Evolutionary conservation across 202 grass and related monocot species (phyloP).

Genomic region (Panicum hallii): DNA sequence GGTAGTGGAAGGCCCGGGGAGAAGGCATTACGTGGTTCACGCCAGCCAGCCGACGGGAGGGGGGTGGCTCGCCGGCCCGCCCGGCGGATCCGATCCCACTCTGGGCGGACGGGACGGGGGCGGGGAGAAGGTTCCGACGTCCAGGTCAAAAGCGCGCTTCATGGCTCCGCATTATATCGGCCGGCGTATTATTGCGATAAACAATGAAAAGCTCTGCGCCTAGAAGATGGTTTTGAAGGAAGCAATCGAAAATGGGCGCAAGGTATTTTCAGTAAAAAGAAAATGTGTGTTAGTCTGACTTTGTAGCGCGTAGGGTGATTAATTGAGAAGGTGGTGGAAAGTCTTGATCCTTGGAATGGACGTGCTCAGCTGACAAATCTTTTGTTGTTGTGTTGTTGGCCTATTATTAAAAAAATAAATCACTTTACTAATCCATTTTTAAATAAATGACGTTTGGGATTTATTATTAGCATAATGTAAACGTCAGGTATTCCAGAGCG

Average conservation of each 20-base stretch:
- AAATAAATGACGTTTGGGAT: too few species aligned
- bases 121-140: conserved; percentile 35
- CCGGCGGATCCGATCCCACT: conserved; percentile 32
- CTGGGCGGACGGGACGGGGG: not conserved
- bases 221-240: not conserved
- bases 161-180: conserved; percentile 19
- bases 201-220: not conserved
- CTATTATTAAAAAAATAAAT: not conserved
- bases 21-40: conserved; percentile 42
- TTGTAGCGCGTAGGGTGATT: not conserved
- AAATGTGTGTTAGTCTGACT: not conserved
- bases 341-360: not conserved
- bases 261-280: conserved; percentile 13
- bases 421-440: not conserved
- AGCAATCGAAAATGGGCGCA: not conserved
- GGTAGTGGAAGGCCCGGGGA: conserved; percentile 45
- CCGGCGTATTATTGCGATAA: conserved; percentile 19
- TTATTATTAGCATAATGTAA: too few species aligned
- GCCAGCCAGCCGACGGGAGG: not conserved
- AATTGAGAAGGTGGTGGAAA: not conserved
- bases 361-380: not conserved
- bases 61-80: not conserved
- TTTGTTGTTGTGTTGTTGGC: not conserved
- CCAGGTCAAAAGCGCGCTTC: conserved; percentile 39
- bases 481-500: too few species aligned